These are phyloP conservation scores for Fusarium musae DNA, from an alignment of 2,329 filamentous ascomycete species.

Conservation along the genomic window DNA sequence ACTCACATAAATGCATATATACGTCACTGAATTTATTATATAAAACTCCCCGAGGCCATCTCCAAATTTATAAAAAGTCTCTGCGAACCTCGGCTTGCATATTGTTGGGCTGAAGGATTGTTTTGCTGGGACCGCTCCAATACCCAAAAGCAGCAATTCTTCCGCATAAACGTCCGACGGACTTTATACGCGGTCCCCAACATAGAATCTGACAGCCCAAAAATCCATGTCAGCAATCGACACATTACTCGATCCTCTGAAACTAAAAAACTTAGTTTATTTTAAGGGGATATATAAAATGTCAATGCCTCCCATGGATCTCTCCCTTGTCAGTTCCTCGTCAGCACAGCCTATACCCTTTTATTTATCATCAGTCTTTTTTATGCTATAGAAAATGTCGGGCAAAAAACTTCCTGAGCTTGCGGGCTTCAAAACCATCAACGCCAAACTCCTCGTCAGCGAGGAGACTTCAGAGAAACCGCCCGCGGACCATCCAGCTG, in stretches of 20 bases:
- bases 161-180: slow-evolving; percentile 16
- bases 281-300: slow-evolving; percentile 7
- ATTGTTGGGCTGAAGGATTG: slow-evolving; percentile 11
- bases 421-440: slow-evolving; percentile 58
- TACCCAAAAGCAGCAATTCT: slow-evolving; percentile 17
- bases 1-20: background rate
- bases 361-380: background rate
- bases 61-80: background rate
- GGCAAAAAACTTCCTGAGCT: slow-evolving; percentile 35
- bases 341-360: background rate
- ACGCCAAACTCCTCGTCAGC: slow-evolving; percentile 59
- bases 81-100: background rate
- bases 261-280: background rate
- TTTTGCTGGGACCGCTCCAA: slow-evolving; percentile 14
- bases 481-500: slow-evolving; percentile 52
- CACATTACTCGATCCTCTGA: background rate
- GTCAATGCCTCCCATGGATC: background rate
- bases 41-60: background rate
- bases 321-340: background rate
- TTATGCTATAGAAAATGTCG: slow-evolving; percentile 18
- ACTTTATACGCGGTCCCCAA: slow-evolving; percentile 14
- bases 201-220: slow-evolving; percentile 2
- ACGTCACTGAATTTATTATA: background rate
- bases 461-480: slow-evolving; percentile 43
- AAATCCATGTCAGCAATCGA: slow-evolving; percentile 4